Evolutionary conservation across 495 filamentous ascomycete species (phyloP), one percentile per base, ranked within the genome.

Genomic region (Diplogelasinospora grovesii): DNA sequence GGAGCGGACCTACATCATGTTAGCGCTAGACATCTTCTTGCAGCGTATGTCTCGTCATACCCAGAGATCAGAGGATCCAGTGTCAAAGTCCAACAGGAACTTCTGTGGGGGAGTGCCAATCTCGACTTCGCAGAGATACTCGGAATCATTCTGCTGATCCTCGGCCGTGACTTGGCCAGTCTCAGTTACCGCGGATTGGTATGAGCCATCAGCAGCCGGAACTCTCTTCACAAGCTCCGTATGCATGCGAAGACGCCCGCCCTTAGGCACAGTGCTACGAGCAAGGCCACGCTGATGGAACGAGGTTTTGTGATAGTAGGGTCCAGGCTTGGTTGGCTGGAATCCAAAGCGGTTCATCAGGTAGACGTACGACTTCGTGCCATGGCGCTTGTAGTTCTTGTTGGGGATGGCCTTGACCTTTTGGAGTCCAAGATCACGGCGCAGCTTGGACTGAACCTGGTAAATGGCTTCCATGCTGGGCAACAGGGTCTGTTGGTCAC

Each of bases 61-160:
- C 85, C 83, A 90, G 26, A 87, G 68, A 70, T 88, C 84, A 5
- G 80, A 69, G 30, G 81, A 85, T 8, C 82, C 85, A 21, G 84
- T 86, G 60, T 90, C 84, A 48, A 89, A 86, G 54, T 87, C 79
- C 33, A 89, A 54, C 34, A 65, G 73, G 41, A 86, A 36, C 26
- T 60, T 79, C 67, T 89, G 83, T 2, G 68, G 63, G 8, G 83
- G 82, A 1, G 77, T 83, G 21, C 85, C 85, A 49, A 89, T 81
- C 5, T 54, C 43, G 28, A 89, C 74, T 36, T 73, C 65, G 35
- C 76, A 82, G 23, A 89, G 70, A 49, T 86, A 87, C 66, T 76
- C 60, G 16, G 74, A 67, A 43, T 89, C 84, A 47, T 86, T 81
- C 61, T 88, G 82, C 42, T 79, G 68, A 56, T 89, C 85, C 15